phyloP scores from a whole-genome alignment of 129 eudicot genomes.

The Smallanthus sonchifolius region DNA sequence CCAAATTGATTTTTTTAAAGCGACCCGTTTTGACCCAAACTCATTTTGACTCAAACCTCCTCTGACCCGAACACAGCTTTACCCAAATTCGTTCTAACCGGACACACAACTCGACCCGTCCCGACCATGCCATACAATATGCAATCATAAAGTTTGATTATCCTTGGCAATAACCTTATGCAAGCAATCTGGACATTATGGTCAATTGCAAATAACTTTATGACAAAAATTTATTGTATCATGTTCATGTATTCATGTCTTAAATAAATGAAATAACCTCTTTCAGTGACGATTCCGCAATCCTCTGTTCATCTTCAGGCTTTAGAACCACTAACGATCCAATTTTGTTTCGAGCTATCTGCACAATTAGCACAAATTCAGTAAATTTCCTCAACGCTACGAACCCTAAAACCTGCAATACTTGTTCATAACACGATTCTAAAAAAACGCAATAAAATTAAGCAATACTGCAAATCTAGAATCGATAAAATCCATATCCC shows the following conservation, averaged over 20 bases:
- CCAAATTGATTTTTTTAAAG: too few relatives aligned
- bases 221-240: not conserved
- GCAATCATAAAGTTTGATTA: conserved; percentile 16
- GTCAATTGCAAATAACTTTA: not conserved
- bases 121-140: not conserved
- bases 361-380: conserved; percentile 8
- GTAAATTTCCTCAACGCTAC: not conserved
- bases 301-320: conserved; percentile 68
- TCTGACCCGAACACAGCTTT: too few relatives aligned
- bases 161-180: conserved; percentile 65
- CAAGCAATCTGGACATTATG: conserved; percentile 50
- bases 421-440: too few relatives aligned
- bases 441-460: too few relatives aligned
- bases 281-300: conserved; percentile 86
- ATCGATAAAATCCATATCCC: too few relatives aligned
- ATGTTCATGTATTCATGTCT: not conserved
- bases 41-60: too few relatives aligned
- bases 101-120: too few relatives aligned
- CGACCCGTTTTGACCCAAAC: too few relatives aligned
- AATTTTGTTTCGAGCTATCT: conserved; percentile 79
- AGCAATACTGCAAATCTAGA: too few relatives aligned
- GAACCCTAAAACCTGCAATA: too few relatives aligned
- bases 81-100: too few relatives aligned
- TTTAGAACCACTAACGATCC: conserved; percentile 89
- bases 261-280: conserved; percentile 51